phyloP scores from a whole-genome alignment of 805 yeast species.

The Nadsonia fulvescens region DNA sequence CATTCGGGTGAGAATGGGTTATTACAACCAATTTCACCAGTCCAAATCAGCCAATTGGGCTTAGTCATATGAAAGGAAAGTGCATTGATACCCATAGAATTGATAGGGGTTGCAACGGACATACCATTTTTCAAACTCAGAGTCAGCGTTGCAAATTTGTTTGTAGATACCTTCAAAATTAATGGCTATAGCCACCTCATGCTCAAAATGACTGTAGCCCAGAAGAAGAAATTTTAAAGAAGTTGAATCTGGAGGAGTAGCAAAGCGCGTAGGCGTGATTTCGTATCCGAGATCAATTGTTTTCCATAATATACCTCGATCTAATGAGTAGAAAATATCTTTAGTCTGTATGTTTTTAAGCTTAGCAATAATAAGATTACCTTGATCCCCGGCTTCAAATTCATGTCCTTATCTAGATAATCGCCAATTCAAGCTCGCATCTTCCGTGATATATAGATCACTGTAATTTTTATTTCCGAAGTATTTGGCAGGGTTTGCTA shows the following conservation, averaged over 20 bases:
- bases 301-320: conserved; percentile 57
- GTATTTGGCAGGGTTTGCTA: conserved; percentile 22
- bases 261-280: conserved; percentile 25
- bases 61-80: conserved; percentile 47
- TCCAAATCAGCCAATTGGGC: conserved; percentile 44
- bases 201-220: conserved; percentile 22
- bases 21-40: conserved; percentile 48
- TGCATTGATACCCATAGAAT: conserved; percentile 19
- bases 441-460: conserved; percentile 47
- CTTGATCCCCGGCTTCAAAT: conserved; percentile 55
- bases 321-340: conserved; percentile 37
- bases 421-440: conserved; percentile 65
- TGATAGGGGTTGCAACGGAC: conserved; percentile 37
- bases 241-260: conserved; percentile 56
- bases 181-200: conserved; percentile 34
- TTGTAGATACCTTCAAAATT: conserved; percentile 27
- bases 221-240: conserved; percentile 36
- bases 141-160: conserved; percentile 22
- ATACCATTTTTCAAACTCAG: conserved; percentile 50
- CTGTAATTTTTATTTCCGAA: conserved; percentile 15
- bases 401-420: conserved; percentile 34
- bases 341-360: conserved; percentile 20
- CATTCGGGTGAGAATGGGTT: conserved; percentile 30
- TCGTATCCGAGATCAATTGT: conserved; percentile 25
- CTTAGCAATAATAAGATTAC: conserved; percentile 48